These are phyloP conservation scores for Phytopythium chamaehyphon DNA, from an alignment of 352 stramenopile species.

Conservation along the genomic window DNA sequence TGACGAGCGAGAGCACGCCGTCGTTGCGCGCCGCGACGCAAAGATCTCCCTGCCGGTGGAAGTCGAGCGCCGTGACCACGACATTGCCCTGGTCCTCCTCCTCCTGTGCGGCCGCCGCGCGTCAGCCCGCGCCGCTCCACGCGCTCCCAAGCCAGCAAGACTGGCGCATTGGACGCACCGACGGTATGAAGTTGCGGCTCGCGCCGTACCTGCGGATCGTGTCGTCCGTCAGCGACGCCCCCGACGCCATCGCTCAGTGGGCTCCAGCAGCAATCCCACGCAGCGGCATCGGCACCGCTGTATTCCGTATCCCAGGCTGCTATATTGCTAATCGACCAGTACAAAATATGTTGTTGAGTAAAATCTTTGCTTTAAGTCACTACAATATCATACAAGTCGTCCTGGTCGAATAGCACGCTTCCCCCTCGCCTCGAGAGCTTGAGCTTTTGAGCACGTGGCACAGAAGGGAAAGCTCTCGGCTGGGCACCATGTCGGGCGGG, in stretches of 20 bases:
- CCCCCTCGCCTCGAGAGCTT: neutral
- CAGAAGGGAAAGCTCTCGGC: constrained; percentile 3
- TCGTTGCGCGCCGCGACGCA: constrained; percentile 76
- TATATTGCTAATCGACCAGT: constrained; percentile 10
- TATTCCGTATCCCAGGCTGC: constrained; percentile 1
- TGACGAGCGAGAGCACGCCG: constrained; percentile 75
- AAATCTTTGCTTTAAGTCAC: neutral
- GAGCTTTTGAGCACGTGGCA: constrained; percentile 17
- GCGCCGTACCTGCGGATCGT: constrained; percentile 65
- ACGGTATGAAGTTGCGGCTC: constrained; percentile 55
- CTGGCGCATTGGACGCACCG: constrained; percentile 37
- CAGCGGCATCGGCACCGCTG: neutral
- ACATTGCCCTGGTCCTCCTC: constrained; percentile 58
- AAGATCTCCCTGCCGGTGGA: constrained; percentile 75
- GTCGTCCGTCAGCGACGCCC: constrained; percentile 44
- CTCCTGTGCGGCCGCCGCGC: constrained; percentile 18
- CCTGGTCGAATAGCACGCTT: constrained; percentile 21
- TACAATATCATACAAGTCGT: constrained; percentile 7
- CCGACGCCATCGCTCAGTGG: neutral
- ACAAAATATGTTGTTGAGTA: constrained; percentile 1
- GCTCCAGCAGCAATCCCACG: too few species aligned
- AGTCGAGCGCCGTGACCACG: constrained; percentile 58
- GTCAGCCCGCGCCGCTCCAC: neutral
- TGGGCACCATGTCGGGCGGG: constrained; percentile 68
- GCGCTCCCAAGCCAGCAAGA: too few species aligned